phyloP scores from a whole-genome alignment of 78 protist genomes.

The Cavenderia fasciculata region DNA sequence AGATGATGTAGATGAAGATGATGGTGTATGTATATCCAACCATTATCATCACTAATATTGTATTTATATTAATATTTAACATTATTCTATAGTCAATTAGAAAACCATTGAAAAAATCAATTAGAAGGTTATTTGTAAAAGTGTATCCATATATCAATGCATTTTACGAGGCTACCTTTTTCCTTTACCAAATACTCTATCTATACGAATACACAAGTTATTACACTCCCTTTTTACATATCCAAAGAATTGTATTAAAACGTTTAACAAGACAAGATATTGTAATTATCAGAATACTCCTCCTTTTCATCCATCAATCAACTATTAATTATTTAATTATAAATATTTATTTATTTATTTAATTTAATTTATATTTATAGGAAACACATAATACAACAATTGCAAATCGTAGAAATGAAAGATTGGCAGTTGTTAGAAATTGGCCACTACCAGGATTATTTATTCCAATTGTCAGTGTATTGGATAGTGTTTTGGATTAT shows the following conservation, averaged over 20 bases:
- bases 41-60: not conserved
- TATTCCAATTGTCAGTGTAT: conserved; percentile 14
- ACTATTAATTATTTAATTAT: no score
- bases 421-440: conserved; percentile 50
- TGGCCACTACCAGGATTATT: conserved; percentile 41
- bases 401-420: conserved; percentile 30
- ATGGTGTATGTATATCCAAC: not conserved
- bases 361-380: not conserved
- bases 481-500: conserved; percentile 55
- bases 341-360: not conserved
- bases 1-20: not conserved
- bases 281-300: not conserved
- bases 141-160: conserved; percentile 70
- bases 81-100: not conserved
- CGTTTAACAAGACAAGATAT: conserved; percentile 68
- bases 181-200: conserved; percentile 68
- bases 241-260: conserved; percentile 60
- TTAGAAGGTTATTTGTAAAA: conserved; percentile 31
- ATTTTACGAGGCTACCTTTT: conserved; percentile 58
- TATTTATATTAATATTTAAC: not conserved
- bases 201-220: conserved; percentile 62
- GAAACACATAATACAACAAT: conserved; percentile 23
- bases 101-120: not conserved
- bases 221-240: conserved; percentile 76
- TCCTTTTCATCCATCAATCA: no score